Conservation (phyloP, 257 asterid species). For the Thymus quinquecostatus region DNA sequence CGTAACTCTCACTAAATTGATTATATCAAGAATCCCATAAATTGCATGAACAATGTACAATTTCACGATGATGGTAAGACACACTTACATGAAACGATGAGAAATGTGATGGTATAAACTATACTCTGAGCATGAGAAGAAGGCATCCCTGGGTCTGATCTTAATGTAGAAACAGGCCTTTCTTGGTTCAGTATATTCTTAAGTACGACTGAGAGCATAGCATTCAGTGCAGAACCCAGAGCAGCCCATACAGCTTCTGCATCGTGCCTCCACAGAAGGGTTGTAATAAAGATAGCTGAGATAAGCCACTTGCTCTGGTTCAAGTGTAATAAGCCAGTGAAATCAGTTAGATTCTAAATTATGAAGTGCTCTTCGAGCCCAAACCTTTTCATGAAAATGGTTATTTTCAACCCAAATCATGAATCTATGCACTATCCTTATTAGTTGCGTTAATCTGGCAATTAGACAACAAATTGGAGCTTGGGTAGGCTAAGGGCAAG, state of each 20-base stretch:
- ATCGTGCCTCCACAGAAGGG: conserved; percentile 76
- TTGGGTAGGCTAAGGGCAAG: background rate
- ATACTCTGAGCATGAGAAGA: conserved; percentile 86
- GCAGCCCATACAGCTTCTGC: conserved; percentile 70
- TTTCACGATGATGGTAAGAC: background rate
- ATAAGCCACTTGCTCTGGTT: conserved; percentile 81
- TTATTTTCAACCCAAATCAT: conserved; percentile 5
- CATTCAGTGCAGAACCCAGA: conserved; percentile 62
- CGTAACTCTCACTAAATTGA: background rate
- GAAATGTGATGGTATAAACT: conserved; percentile 46
- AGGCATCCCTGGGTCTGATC: conserved; percentile 96
- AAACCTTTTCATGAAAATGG: background rate
- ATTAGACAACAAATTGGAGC: background rate
- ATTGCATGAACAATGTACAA: conserved; percentile 5
- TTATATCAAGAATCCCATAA: conserved; percentile 15
- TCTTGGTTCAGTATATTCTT: conserved; percentile 70
- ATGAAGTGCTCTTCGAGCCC: background rate
- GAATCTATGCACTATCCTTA: background rate
- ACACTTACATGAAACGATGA: conserved; percentile 56
- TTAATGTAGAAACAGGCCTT: conserved; percentile 62
- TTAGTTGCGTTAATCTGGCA: background rate
- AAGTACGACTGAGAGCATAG: conserved; percentile 45
- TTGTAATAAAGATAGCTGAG: conserved; percentile 37
- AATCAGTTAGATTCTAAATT: conserved; percentile 2
- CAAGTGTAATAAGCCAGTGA: conserved; percentile 27